Conservation (phyloP, 331 rosid genomes). For the Phaseolus coccineus region DNA sequence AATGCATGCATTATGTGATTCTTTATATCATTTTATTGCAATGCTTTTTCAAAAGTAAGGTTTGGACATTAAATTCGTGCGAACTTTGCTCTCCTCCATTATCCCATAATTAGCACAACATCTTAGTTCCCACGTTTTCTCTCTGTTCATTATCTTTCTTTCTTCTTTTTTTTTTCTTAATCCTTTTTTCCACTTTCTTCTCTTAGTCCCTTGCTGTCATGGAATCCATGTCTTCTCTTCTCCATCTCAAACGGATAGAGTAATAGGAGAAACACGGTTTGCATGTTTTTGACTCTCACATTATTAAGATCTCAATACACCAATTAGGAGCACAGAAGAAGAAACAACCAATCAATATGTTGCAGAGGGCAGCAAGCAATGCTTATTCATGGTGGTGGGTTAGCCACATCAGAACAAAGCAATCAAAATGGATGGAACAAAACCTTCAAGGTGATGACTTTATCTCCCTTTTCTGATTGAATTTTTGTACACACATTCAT, state of each 20-base stretch:
- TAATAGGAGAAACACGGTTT: constrained; percentile 40
- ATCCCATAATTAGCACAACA: constrained; percentile 62
- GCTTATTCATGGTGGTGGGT: constrained; percentile 99
- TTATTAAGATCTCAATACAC: constrained; percentile 36
- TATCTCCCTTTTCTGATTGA: not conserved
- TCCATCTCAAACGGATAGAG: constrained; percentile 40
- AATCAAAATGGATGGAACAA: constrained; percentile 99
- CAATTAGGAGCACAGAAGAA: not conserved
- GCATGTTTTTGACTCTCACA: constrained; percentile 47
- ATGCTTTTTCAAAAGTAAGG: constrained; percentile 39
- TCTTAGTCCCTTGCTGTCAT: constrained; percentile 34
- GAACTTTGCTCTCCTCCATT: constrained; percentile 88
- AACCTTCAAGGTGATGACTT: constrained; percentile 76
- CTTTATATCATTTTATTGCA: not conserved
- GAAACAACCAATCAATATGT: constrained; percentile 51
- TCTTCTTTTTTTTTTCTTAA: not conserved
- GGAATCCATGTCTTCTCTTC: constrained; percentile 56
- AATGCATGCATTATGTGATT: constrained; percentile 17
- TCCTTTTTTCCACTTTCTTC: constrained; percentile 1
- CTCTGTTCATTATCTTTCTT: constrained; percentile 31
- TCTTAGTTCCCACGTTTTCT: constrained; percentile 51
- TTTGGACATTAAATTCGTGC: constrained; percentile 56
- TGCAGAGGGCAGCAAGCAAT: constrained; percentile 99
- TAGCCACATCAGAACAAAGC: constrained; percentile 97
- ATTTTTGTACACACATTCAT: not conserved